These are phyloP conservation scores for Oryza longistaminata DNA, from an alignment of 176 grass and related monocot species.

Conservation along the genomic window DNA sequence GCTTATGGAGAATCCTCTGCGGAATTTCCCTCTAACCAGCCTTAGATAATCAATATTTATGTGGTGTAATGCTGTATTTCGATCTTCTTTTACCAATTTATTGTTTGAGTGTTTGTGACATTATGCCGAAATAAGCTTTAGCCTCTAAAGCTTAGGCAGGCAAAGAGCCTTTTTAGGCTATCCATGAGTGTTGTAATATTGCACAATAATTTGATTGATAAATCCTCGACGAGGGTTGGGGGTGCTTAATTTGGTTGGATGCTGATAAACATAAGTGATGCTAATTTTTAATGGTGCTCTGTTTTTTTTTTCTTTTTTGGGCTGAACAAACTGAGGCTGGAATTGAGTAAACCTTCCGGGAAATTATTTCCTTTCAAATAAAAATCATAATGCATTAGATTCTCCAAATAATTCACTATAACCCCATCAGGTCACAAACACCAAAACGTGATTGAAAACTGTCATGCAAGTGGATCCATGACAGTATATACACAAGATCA, in stretches of 20 bases:
- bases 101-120: conserved; percentile 26
- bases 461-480: conserved; percentile 41
- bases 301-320: neutral
- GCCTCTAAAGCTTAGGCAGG: conserved; percentile 50
- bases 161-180: neutral
- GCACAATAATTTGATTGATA: neutral
- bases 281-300: neutral
- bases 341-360: neutral
- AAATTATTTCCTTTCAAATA: neutral
- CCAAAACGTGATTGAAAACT: conserved; percentile 47
- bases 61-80: conserved; percentile 11
- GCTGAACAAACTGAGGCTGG: neutral
- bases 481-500: neutral
- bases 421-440: neutral
- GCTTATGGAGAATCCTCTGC: conserved; percentile 85
- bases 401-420: conserved; percentile 31
- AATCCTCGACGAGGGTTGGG: neutral
- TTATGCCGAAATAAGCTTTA: conserved; percentile 51
- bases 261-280: neutral
- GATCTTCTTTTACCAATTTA: neutral
- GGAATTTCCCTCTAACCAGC: conserved; percentile 71
- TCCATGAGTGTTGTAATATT: conserved; percentile 10
- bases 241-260: conserved; percentile 8
- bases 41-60: conserved; percentile 63
- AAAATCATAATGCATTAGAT: conserved; percentile 13